phyloP scores from a whole-genome alignment of 1,284 basidiomycete genomes.

The Mycena sp. region DNA sequence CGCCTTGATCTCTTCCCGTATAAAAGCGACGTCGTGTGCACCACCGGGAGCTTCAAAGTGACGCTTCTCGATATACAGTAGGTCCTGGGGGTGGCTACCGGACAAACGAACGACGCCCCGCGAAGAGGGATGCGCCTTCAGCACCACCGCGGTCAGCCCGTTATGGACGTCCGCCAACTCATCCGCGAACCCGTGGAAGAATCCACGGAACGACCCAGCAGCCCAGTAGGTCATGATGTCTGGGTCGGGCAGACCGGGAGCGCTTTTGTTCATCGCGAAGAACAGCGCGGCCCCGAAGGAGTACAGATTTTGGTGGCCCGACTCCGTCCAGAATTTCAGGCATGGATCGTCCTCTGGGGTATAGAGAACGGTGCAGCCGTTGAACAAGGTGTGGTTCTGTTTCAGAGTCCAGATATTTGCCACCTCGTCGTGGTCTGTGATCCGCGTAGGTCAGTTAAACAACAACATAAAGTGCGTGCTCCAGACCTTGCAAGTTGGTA shows the following conservation, averaged over 20 bases:
- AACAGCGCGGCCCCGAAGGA: conserved; percentile 11
- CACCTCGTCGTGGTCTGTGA: conserved; percentile 11
- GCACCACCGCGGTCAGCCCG: conserved; percentile 32
- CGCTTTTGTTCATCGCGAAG: conserved; percentile 32
- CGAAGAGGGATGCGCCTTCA: conserved; percentile 40
- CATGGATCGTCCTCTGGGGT: conserved; percentile 39
- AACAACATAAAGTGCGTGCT: too few relatives aligned
- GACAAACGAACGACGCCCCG: conserved; percentile 40
- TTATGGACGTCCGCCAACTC: conserved; percentile 34
- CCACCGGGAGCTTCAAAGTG: conserved; percentile 38
- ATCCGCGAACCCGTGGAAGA: conserved; percentile 34
- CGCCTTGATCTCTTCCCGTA: too few relatives aligned
- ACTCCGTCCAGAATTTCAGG: conserved; percentile 34
- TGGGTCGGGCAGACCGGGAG: conserved; percentile 17
- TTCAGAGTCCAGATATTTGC: conserved; percentile 1
- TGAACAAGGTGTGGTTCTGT: conserved; percentile 8
- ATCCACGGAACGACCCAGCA: conserved; percentile 33
- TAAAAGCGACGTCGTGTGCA: conserved; percentile 30
- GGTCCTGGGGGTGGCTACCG: conserved; percentile 41
- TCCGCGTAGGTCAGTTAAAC: not conserved
- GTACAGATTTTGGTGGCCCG: conserved; percentile 13
- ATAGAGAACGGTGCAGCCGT: conserved; percentile 2
- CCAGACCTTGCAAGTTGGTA: conserved; percentile 39
- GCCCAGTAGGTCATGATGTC: conserved; percentile 32
- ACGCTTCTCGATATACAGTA: conserved; percentile 39